Conservation (phyloP, 176 grass and related monocot species). For the Raddia guianensis region DNA sequence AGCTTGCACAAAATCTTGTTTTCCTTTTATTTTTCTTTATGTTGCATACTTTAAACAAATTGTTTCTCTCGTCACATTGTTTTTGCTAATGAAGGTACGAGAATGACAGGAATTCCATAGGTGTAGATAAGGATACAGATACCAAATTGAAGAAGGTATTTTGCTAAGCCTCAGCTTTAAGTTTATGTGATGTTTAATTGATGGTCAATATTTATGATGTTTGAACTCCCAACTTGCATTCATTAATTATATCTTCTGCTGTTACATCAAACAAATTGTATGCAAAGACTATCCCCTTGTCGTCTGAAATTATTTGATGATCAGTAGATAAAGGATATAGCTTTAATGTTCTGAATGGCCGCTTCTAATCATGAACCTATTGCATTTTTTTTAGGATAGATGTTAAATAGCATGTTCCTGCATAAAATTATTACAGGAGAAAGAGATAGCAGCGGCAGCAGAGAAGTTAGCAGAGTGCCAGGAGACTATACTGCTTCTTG, state of each 20-base stretch:
- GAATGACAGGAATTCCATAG: slow-evolving; percentile 57
- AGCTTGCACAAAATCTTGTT: slow-evolving; percentile 32
- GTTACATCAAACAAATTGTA: not conserved
- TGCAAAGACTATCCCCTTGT: not conserved
- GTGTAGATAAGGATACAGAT: slow-evolving; percentile 60
- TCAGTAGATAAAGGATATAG: too few species aligned
- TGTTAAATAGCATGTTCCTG: not conserved
- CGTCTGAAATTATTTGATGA: not conserved
- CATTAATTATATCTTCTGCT: slow-evolving; percentile 1
- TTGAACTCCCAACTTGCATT: not conserved
- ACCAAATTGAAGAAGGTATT: slow-evolving; percentile 71
- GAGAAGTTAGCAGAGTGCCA: slow-evolving; percentile 97
- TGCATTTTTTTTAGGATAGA: slow-evolving; percentile 13
- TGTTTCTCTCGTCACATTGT: slow-evolving; percentile 42
- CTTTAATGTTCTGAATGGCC: not conserved
- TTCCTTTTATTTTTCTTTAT: slow-evolving; percentile 19
- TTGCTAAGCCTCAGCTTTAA: not conserved
- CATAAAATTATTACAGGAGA: slow-evolving; percentile 59
- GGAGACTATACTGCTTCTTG: slow-evolving; percentile 87
- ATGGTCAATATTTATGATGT: not conserved
- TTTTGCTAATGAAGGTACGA: slow-evolving; percentile 57
- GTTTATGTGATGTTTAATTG: not conserved
- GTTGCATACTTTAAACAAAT: slow-evolving; percentile 24
- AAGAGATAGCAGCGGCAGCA: slow-evolving; percentile 79
- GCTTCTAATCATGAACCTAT: not conserved